Percentiles rank a stretch among this genome's conserved stretches.
Conservation (phyloP, 1,139 yeast genomes). For the Suhomyces taliae region DNA sequence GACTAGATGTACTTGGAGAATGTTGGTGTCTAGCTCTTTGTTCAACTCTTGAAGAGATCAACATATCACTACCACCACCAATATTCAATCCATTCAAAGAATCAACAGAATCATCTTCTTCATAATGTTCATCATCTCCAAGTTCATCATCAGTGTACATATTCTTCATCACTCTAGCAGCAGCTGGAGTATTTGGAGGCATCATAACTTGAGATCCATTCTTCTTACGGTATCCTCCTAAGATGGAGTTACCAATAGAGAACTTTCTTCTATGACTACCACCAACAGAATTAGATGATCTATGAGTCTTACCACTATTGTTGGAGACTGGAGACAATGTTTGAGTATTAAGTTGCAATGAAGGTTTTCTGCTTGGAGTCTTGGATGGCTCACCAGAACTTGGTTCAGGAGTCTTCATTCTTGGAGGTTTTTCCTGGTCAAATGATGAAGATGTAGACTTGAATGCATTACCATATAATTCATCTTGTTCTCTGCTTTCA, state of each 20-base stretch:
- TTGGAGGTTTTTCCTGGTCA: slow-evolving; percentile 21
- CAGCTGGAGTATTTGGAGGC: slow-evolving; percentile 54
- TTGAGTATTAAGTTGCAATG: slow-evolving; percentile 34
- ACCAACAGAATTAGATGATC: slow-evolving; percentile 31
- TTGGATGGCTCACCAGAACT: slow-evolving; percentile 16
- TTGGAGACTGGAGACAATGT: slow-evolving; percentile 29
- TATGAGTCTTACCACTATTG: slow-evolving; percentile 22
- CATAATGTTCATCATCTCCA: slow-evolving; percentile 25
- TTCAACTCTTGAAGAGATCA: slow-evolving; percentile 59
- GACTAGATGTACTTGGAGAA: slow-evolving; percentile 27
- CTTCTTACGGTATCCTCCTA: slow-evolving; percentile 46
- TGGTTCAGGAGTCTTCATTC: slow-evolving; percentile 30
- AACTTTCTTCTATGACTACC: slow-evolving; percentile 59
- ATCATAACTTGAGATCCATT: slow-evolving; percentile 46
- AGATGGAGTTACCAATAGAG: slow-evolving; percentile 57
- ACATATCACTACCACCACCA: slow-evolving; percentile 67
- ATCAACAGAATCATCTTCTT: slow-evolving; percentile 63
- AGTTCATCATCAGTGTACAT: slow-evolving; percentile 39
- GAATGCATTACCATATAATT: slow-evolving; percentile 47
- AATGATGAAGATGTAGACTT: slow-evolving; percentile 37
- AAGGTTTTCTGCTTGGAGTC: slow-evolving; percentile 43
- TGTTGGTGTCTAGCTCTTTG: slow-evolving; percentile 45
- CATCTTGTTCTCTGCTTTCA: slow-evolving; percentile 18
- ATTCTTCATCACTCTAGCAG: slow-evolving; percentile 41
- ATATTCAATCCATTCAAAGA: slow-evolving; percentile 50